Evolutionary conservation across 768 basidiomycete species (phyloP).

Genomic region (Inosperma sp.): DNA sequence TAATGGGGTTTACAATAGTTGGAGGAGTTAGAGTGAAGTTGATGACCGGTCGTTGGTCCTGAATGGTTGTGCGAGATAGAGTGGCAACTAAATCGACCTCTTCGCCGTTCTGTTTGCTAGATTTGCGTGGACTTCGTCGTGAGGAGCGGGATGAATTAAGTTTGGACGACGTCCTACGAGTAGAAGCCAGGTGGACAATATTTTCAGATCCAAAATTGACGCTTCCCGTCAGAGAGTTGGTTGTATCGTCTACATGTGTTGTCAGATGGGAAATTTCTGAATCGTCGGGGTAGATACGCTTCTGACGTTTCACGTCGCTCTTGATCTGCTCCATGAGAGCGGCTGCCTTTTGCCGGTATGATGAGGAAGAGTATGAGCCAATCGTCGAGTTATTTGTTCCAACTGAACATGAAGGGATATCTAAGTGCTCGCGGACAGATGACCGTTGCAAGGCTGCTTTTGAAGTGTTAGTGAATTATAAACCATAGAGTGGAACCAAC

Average conservation of each 20-base stretch:
- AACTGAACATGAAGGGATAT: slow-evolving; percentile 27
- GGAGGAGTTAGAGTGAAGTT: slow-evolving; percentile 23
- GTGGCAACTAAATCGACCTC: slow-evolving; percentile 22
- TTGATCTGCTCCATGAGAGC: slow-evolving; percentile 84
- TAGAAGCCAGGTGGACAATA: slow-evolving; percentile 19
- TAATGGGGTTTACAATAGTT: slow-evolving; percentile 9
- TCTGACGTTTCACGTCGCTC: slow-evolving; percentile 68
- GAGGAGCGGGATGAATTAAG: slow-evolving; percentile 28
- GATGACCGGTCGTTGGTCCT: slow-evolving; percentile 21
- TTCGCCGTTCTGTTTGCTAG: slow-evolving; percentile 16
- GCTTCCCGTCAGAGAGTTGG: slow-evolving; percentile 19
- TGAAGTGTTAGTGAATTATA: not conserved
- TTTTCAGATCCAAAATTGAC: slow-evolving; percentile 27
- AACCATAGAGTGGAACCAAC: not conserved
- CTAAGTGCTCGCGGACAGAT: slow-evolving; percentile 29
- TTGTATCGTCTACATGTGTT: slow-evolving; percentile 31
- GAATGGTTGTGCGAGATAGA: slow-evolving; percentile 26
- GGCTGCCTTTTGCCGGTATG: slow-evolving; percentile 72
- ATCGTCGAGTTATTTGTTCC: slow-evolving; percentile 31
- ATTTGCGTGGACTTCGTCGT: slow-evolving; percentile 22
- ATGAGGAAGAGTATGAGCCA: slow-evolving; percentile 53
- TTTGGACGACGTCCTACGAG: slow-evolving; percentile 32
- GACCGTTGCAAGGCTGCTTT: not conserved
- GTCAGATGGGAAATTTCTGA: slow-evolving; percentile 49
- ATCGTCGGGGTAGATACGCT: slow-evolving; percentile 67